Conservation (phyloP, 73 alveolate genomes). For the Paramecium biaurelia region DNA sequence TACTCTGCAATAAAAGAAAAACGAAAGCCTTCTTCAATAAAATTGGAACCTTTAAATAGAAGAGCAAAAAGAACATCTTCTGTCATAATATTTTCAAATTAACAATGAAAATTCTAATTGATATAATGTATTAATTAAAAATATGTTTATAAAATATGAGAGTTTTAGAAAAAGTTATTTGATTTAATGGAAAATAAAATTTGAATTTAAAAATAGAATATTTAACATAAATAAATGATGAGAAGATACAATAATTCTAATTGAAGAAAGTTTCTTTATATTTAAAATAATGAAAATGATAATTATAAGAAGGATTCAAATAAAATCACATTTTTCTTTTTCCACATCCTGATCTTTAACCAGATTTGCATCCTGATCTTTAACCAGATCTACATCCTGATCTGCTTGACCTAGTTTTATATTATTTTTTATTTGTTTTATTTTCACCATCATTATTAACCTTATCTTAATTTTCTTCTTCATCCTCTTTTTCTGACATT, state of each 20-base stretch:
- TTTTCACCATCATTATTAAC: background rate
- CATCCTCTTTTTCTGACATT: background rate
- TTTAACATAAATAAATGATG: background rate
- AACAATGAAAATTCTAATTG: background rate
- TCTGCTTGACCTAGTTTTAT: background rate
- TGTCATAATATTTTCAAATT: background rate
- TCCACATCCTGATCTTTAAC: background rate
- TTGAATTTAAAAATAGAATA: too few species aligned
- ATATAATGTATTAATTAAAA: background rate
- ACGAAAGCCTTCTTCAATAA: background rate
- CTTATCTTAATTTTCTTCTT: background rate
- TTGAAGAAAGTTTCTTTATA: background rate
- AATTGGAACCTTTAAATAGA: background rate
- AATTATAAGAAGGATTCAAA: background rate
- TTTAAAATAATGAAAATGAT: background rate
- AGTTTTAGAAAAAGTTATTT: too few species aligned
- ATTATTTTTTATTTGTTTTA: background rate
- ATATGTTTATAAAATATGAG: too few species aligned
- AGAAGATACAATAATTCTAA: background rate
- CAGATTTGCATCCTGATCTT: background rate
- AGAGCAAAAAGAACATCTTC: slow-evolving; percentile 12
- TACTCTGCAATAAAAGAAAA: background rate
- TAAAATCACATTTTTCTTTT: background rate
- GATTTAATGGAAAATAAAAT: too few species aligned
- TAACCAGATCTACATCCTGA: background rate